phyloP scores from a whole-genome alignment of 768 basidiomycete species.

The Tulasnella sp. region DNA sequence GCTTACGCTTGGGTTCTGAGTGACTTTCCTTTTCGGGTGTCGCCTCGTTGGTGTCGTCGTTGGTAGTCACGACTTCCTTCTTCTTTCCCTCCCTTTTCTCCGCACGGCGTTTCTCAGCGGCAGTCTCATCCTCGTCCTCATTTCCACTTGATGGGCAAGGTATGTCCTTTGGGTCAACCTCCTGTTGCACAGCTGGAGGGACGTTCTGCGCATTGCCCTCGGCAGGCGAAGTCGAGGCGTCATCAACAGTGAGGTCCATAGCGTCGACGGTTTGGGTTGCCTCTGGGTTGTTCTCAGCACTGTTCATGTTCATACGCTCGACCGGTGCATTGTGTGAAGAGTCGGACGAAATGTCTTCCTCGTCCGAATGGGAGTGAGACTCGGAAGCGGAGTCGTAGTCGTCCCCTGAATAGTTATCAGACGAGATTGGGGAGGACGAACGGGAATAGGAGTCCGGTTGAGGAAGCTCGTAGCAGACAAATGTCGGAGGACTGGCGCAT shows the following conservation, averaged over 20 bases:
- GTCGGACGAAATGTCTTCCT: conserved; percentile 44
- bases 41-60: conserved; percentile 24
- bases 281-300: conserved; percentile 35
- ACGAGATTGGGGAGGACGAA: conserved; percentile 9
- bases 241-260: background rate
- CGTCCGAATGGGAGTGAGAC: conserved; percentile 55
- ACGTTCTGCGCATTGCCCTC: conserved; percentile 2
- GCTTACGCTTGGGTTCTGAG: conserved; percentile 19
- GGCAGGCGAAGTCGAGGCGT: background rate
- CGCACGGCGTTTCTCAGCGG: background rate
- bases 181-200: background rate
- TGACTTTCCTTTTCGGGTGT: conserved; percentile 27
- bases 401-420: conserved; percentile 35
- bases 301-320: conserved; percentile 22
- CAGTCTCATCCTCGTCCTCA: conserved; percentile 1
- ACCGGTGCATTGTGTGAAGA: conserved; percentile 4
- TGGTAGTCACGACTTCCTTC: conserved; percentile 26
- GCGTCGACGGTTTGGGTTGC: conserved; percentile 35
- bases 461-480: conserved; percentile 13
- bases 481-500: conserved; percentile 14
- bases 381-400: conserved; percentile 40
- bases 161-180: conserved; percentile 6
- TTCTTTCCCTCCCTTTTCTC: conserved; percentile 16
- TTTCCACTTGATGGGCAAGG: conserved; percentile 12
- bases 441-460: conserved; percentile 11